Evolutionary conservation across 2,329 filamentous ascomycete genomes (phyloP), one percentile per base, ranked within the genome.

Genomic region (Cladophialophora chaetospira): DNA sequence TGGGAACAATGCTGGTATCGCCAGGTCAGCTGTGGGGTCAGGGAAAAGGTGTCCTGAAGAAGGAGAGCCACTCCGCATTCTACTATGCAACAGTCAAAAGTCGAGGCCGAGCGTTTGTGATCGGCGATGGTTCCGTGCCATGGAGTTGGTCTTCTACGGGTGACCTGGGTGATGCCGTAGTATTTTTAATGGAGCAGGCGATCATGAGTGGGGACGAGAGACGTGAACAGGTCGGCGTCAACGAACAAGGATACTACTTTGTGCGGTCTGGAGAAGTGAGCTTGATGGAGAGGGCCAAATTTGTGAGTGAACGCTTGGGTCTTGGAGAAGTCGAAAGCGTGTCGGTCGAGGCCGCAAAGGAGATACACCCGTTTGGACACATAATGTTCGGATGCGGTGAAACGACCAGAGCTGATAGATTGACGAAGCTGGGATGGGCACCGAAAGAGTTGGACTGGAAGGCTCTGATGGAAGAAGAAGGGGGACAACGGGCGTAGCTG

Each of bases 191-290:
- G n/a, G 38, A 42, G 9, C 38, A 42, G 38, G 38, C 38, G 38
- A 17, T 21, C n/a, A 42, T 11, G 15, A 2, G 38, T 17, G 9
- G 38, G 38, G 17, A 42, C 38, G 19, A n/a, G 10, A 17, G 38
- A 42, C 9, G 10, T 9, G 10, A 2, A 42, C 38, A 42, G n/a
- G 38, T 42, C 38, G 38, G 38, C 13, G 38, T 42, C 38, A 42
- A 42, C 19, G n/a, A 42, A 9, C 10, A 42, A n/a, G 38, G 38
- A n/a, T 42, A 42, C 19, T 42, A 42, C 38, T 42, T 42, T 42
- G 38, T 42, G 38, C 38, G 38, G 38, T 15, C 38, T 17, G 38
- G 38, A 15, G 38, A 42, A 9, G 13, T 42, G 10, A 42, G 38
- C 17, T 10, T 42, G 38, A 42, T 42, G 38, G 38, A 42, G 38